Base-by-base conservation (phyloP, 2,329 filamentous ascomycete genomes). In the Cylindrodendrum hubeiense region DNA sequence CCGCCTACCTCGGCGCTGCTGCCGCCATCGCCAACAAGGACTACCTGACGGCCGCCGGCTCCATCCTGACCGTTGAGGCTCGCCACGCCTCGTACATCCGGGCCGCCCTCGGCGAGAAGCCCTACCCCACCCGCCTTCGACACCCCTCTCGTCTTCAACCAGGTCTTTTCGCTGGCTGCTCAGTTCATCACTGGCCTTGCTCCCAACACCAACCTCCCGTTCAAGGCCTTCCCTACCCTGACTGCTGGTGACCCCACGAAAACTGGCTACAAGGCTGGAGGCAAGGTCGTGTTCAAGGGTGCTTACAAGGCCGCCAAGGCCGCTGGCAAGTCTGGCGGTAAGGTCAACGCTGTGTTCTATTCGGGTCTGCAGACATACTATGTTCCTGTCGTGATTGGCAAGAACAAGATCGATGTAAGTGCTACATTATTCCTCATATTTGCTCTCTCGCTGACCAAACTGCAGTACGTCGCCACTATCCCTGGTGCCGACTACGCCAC, bases 121-220 rank as follows among this genome's bases (percentile, higher is more conserved):
- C 89, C 2, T 89, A 88, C 72, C 80, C 89, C 1, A 83, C 87
- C 68, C 68, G 78, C 89, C 8, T 90, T 90, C 67, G 90, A 91
- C 67, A 82, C 85, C 24, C 87, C 89, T 0, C 82, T 91, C 39
- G 78, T 79, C 68, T 82, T 86, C 73, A 85, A 90, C 76, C 79
- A 85, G 71, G 88, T 92, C 51, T 90, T 85, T 82, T 89, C 89
- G 3, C 84, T 92, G n/a, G 89, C 90, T 0, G 83, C 88, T 0
- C 80, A 82, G 59, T 91, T 91, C 79, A 90, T 92, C 76, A 81
- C 77, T 5, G 30, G 44, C 77, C 79, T 2, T 91, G 89, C 77
- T 88, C 90, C 78, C 69, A 90, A 90, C 75, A 78, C 83, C 0
- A 68, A 79, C 2, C 81, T 91, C 2, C 88, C 89, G 2, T 85